A percentile compares a stretch with the other conserved stretches of the same genome.
Evolutionary conservation across 441 rosid species (phyloP).

Genomic region (Populus hybrid): DNA sequence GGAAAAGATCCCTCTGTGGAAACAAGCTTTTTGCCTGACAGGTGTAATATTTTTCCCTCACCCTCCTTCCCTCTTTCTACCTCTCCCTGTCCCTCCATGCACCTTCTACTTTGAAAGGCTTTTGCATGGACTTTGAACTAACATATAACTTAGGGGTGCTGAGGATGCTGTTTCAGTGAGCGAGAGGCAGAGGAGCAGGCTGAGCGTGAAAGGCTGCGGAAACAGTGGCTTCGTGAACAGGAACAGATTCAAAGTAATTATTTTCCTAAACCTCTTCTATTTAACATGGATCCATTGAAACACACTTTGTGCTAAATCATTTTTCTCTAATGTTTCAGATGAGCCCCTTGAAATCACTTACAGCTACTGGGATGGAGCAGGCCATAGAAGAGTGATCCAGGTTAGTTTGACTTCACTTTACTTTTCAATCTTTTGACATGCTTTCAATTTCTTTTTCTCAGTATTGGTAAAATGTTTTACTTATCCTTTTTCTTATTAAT

Average conservation of each 20-base stretch:
- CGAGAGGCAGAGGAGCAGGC: conserved; percentile 98
- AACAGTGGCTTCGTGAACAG: conserved; percentile 82
- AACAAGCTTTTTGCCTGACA: conserved; percentile 95
- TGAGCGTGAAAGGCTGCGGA: conserved; percentile 91
- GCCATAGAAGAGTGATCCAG: conserved; percentile 91
- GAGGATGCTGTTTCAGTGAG: conserved; percentile 95
- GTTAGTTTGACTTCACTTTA: conserved; percentile 31
- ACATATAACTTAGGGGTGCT: conserved; percentile 57
- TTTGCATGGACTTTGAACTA: conserved; percentile 36
- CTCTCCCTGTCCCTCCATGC: background rate
- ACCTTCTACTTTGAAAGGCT: conserved; percentile 1
- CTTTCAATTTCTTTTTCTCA: background rate
- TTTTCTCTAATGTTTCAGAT: conserved; percentile 39
- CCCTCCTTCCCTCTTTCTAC: background rate
- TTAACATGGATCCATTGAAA: background rate
- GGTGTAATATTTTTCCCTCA: conserved; percentile 44
- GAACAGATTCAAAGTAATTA: conserved; percentile 79
- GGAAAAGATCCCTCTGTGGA: conserved; percentile 97
- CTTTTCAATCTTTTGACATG: conserved; percentile 1
- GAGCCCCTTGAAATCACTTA: conserved; percentile 96
- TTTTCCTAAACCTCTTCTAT: background rate
- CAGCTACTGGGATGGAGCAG: conserved; percentile 99
- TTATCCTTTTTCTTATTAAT: background rate
- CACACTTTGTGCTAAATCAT: conserved; percentile 10
- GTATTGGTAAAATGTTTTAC: background rate